Evolutionary conservation across 2,329 filamentous ascomycete genomes (phyloP).

Genomic region (Leptodontidium sp.): DNA sequence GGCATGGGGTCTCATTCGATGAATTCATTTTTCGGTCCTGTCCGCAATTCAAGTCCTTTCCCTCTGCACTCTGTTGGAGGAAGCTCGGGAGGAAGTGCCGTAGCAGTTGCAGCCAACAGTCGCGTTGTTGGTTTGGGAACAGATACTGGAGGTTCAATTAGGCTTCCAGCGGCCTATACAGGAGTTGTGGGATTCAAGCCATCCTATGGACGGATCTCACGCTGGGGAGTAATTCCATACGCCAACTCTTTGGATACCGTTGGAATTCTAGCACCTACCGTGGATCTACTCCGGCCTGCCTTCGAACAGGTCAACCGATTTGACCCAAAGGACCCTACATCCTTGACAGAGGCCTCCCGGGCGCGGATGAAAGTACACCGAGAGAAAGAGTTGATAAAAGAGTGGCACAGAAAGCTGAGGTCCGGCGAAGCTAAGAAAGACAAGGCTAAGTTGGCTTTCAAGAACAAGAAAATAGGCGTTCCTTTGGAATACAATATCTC

Average conservation of each 20-base stretch:
- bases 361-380: constrained; percentile 27
- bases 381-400: not conserved
- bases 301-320: constrained; percentile 24
- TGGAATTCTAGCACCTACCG: constrained; percentile 63
- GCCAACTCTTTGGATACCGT: constrained; percentile 80
- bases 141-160: constrained; percentile 80
- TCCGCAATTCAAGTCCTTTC: constrained; percentile 49
- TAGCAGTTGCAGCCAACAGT: constrained; percentile 74
- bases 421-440: not conserved
- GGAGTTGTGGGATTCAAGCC: constrained; percentile 76
- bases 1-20: constrained; percentile 90
- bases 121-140: constrained; percentile 79
- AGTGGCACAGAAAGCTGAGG: not conserved
- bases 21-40: constrained; percentile 72
- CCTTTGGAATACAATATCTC: constrained; percentile 86
- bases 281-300: constrained; percentile 48
- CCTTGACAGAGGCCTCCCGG: constrained; percentile 57
- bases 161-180: constrained; percentile 76
- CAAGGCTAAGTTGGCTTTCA: not conserved
- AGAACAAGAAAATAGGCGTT: constrained; percentile 58
- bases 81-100: constrained; percentile 92
- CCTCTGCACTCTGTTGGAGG: constrained; percentile 73
- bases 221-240: constrained; percentile 76
- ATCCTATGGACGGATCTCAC: constrained; percentile 72
- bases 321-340: constrained; percentile 58